These are phyloP conservation scores for Ceratocystis ficicola DNA, from an alignment of 2,329 filamentous ascomycete species.

Conservation along the genomic window DNA sequence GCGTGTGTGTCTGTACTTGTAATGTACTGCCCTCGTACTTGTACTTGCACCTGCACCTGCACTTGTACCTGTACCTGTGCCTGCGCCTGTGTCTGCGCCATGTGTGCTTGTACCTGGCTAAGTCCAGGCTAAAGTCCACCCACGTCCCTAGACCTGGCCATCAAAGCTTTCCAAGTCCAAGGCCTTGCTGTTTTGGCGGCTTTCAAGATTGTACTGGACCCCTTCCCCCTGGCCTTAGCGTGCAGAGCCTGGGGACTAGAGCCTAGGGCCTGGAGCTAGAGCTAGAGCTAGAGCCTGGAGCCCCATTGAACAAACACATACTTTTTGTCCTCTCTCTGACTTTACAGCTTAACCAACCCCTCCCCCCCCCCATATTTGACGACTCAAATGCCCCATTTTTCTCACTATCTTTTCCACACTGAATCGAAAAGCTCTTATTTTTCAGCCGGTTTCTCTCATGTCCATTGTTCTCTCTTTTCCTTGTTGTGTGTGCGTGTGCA, in stretches of 20 bases:
- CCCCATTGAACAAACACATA: no score
- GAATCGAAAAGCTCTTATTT: not conserved
- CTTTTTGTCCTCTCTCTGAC: not conserved
- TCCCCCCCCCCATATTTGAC: not conserved
- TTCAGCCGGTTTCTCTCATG: not conserved
- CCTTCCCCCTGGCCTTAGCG: no score
- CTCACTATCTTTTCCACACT: not conserved
- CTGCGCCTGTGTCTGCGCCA: not conserved
- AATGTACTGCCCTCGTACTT: not conserved
- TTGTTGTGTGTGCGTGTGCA: not conserved
- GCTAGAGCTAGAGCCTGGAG: no score
- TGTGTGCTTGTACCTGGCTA: slow-evolving; percentile 2
- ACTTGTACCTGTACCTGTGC: not conserved
- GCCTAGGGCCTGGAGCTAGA: no score
- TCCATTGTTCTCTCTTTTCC: not conserved
- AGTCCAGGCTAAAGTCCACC: not conserved
- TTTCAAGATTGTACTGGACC: no score
- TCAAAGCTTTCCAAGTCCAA: not conserved
- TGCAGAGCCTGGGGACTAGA: no score
- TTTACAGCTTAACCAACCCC: not conserved
- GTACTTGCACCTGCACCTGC: not conserved
- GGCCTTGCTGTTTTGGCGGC: not conserved
- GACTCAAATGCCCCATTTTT: not conserved
- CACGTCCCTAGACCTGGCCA: not conserved
- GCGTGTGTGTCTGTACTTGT: not conserved